Evolutionary conservation across 2,329 filamentous ascomycete species (phyloP), one percentile per base, ranked within the genome.

Genomic region (Trichophyton schoenleinii): DNA sequence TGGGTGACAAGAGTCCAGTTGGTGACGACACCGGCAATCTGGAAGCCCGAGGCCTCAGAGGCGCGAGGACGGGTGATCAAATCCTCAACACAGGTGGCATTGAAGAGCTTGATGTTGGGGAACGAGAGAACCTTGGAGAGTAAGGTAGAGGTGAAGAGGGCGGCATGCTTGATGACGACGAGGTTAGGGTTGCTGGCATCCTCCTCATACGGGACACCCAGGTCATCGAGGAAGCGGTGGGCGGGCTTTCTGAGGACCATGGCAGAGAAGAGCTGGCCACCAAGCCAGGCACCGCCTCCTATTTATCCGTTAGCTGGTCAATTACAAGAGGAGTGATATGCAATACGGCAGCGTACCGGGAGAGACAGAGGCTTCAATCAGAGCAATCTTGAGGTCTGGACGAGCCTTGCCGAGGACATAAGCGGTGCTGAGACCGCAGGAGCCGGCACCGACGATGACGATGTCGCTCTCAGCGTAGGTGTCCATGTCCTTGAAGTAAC

Each of bases 231-330:
- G 79, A 96, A 96, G 61, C 82, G 83, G 71, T 96, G 88, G 60
- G 91, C 91, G 11, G 91, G 90, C 80, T 94, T 95, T 69, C 91
- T 87, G 86, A 96, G 91, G 57, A 96, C 83, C 91, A 96, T 96
- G 71, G 91, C 91, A 64, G 85, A 89, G 83, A 96, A 96, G 62
- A 96, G 87, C 79, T 96, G 91, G 18, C 91, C 91, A 62, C 91
- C 91, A 53, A 96, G 84, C 91, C 91, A 96, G 64, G 90, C 91
- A 69, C 91, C 91, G 66, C 91, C 91, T 63, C 89, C 89, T 79
- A 41, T 57, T 15, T 15, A 31, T n/a, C 20, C 9, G 11, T 28
- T n/a, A 58, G 59, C 9, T 3, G 20, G 28, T 31, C 28, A 59
- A 4, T 7, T 46, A 31, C 6, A 7, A 31, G 6, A 31, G 28